Percentiles rank a stretch among this genome's conserved stretches.
Evolutionary conservation across 2,329 filamentous ascomycete species (phyloP).

Genomic region (Fusarium staphyleae): DNA sequence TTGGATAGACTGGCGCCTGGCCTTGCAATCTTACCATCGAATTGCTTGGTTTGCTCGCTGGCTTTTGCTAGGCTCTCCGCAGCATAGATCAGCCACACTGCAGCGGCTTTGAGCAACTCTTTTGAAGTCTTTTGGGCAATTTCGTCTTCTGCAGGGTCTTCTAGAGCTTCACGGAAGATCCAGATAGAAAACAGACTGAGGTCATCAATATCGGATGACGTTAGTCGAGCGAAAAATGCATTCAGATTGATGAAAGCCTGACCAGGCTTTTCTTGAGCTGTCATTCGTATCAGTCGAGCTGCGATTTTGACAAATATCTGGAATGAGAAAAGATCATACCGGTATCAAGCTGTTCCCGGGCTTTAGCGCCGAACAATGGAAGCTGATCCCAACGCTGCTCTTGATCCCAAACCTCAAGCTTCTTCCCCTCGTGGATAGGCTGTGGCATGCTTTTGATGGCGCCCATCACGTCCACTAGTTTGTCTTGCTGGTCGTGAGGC

Average conservation of each 20-base stretch:
- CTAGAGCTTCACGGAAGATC: slow-evolving; percentile 25
- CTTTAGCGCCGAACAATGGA: slow-evolving; percentile 25
- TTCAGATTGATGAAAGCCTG: slow-evolving; percentile 20
- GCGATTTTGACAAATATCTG: not conserved
- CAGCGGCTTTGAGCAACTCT: slow-evolving; percentile 5
- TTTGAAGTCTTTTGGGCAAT: not conserved
- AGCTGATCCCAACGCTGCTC: slow-evolving; percentile 28
- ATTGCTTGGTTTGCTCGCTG: slow-evolving; percentile 16
- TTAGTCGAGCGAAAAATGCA: slow-evolving; percentile 29
- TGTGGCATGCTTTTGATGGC: slow-evolving; percentile 25
- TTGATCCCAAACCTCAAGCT: slow-evolving; percentile 26
- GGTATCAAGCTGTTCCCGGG: slow-evolving; percentile 28
- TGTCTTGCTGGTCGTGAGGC: slow-evolving; percentile 31
- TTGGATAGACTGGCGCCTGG: slow-evolving; percentile 15
- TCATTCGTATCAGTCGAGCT: not conserved
- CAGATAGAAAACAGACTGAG: slow-evolving; percentile 31
- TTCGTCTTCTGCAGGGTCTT: slow-evolving; percentile 22
- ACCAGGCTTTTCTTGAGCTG: slow-evolving; percentile 23
- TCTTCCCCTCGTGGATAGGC: slow-evolving; percentile 16
- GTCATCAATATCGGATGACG: slow-evolving; percentile 16
- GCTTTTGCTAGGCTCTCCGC: not conserved
- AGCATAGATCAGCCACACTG: slow-evolving; percentile 28
- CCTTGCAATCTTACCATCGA: slow-evolving; percentile 30
- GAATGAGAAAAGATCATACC: slow-evolving; percentile 4
- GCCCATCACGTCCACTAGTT: slow-evolving; percentile 31